These are phyloP conservation scores for Borovskyia barvae DNA, from an alignment of 208 protist genomes.

Conservation along the genomic window DNA sequence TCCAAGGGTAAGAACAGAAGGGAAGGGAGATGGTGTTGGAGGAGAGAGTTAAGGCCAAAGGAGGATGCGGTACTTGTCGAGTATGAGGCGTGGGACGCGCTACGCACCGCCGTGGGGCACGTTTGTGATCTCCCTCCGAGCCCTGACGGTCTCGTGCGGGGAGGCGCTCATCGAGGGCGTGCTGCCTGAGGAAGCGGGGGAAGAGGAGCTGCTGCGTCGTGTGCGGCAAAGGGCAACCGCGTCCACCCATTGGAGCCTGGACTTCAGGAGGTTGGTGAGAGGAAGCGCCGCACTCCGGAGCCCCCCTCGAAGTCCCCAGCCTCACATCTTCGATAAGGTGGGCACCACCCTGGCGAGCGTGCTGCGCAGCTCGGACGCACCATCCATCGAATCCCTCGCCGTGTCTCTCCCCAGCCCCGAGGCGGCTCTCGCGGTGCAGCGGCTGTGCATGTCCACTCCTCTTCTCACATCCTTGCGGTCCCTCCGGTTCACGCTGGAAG, in stretches of 20 bases:
- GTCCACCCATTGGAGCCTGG: slow-evolving; percentile 36
- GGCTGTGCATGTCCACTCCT: slow-evolving; percentile 4
- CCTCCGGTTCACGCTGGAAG: slow-evolving; percentile 26
- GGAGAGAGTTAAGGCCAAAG: too few relatives aligned
- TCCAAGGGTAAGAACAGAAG: too few relatives aligned
- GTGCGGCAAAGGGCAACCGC: slow-evolving; percentile 3
- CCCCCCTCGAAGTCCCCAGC: background rate
- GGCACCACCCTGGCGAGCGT: slow-evolving; percentile 10
- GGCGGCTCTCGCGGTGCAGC: slow-evolving; percentile 4
- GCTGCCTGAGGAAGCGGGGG: too few relatives aligned
- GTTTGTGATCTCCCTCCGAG: too few relatives aligned
- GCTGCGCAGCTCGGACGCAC: background rate
- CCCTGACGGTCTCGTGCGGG: too few relatives aligned
- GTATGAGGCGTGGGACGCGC: too few relatives aligned
- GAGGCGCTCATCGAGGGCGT: too few relatives aligned
- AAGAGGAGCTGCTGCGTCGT: background rate
- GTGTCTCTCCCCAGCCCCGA: slow-evolving; percentile 15
- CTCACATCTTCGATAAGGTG: slow-evolving; percentile 19
- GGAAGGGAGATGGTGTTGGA: too few relatives aligned
- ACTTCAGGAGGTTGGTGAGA: slow-evolving; percentile 29
- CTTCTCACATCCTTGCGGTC: slow-evolving; percentile 24
- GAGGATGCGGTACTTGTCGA: too few relatives aligned
- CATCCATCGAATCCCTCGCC: slow-evolving; percentile 11
- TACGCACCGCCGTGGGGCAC: too few relatives aligned
- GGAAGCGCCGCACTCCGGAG: slow-evolving; percentile 7